Percentiles rank a stretch among this genome's conserved stretches.
These are phyloP conservation scores for Alternaria sp. DNA, from an alignment of 2,329 filamentous ascomycete genomes.

Conservation along the genomic window DNA sequence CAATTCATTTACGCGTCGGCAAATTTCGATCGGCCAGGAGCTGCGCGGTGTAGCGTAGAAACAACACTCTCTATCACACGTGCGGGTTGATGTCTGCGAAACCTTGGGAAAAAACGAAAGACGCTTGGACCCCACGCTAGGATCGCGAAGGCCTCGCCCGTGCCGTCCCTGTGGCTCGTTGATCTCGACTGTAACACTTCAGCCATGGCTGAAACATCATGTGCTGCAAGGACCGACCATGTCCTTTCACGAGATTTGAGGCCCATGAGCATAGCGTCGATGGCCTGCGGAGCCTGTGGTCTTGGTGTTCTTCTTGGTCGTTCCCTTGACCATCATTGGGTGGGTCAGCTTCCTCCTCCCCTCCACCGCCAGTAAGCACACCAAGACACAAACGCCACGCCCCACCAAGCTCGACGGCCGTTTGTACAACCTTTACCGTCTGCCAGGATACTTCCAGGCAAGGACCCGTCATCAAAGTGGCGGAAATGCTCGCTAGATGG, in stretches of 20 bases:
- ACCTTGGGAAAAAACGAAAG: slow-evolving; percentile 17
- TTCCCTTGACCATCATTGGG: slow-evolving; percentile 22
- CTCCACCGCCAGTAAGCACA: slow-evolving; percentile 22
- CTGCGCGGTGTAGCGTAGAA: slow-evolving; percentile 20
- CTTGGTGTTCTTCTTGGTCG: slow-evolving; percentile 4
- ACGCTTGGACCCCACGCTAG: slow-evolving; percentile 18
- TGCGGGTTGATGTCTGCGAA: slow-evolving; percentile 19
- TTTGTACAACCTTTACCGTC: slow-evolving; percentile 20
- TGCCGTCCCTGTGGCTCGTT: slow-evolving; percentile 16
- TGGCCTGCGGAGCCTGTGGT: slow-evolving; percentile 4
- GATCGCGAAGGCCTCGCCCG: slow-evolving; percentile 7
- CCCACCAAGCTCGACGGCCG: slow-evolving; percentile 28
- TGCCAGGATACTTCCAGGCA: slow-evolving; percentile 20
- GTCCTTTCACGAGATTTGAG: slow-evolving; percentile 21
- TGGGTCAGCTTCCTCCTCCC: neutral
- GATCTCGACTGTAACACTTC: slow-evolving; percentile 12
- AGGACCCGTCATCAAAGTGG: slow-evolving; percentile 18
- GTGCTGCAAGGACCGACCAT: slow-evolving; percentile 9
- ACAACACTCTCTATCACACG: slow-evolving; percentile 14
- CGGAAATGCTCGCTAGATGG: slow-evolving; percentile 27
- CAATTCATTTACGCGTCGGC: slow-evolving; percentile 39
- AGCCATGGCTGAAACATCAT: slow-evolving; percentile 26
- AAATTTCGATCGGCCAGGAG: slow-evolving; percentile 22
- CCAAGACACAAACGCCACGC: slow-evolving; percentile 16
- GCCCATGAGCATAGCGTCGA: slow-evolving; percentile 18